phyloP scores from a whole-genome alignment of 2,329 filamentous ascomycete genomes.

The Cyanodermella asteris region DNA sequence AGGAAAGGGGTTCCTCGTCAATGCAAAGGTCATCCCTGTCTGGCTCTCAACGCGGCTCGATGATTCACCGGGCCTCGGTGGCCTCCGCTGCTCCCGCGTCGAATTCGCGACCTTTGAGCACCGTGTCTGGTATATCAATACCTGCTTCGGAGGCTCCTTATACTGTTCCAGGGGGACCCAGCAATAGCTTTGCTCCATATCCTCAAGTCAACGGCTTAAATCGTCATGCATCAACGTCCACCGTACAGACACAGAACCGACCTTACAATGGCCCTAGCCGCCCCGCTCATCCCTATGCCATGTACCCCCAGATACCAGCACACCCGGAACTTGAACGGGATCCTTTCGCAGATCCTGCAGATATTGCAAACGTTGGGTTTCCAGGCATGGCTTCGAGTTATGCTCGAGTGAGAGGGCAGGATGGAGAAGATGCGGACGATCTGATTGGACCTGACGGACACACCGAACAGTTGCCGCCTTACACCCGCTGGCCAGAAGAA shows the following conservation, averaged over 20 bases:
- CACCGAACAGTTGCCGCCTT: conserved; percentile 76
- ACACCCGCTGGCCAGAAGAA: conserved; percentile 71
- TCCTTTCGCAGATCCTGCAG: conserved; percentile 16
- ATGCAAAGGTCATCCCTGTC: too few species aligned
- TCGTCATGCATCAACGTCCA: conserved; percentile 47
- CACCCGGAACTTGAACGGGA: conserved; percentile 30
- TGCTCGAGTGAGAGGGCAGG: conserved; percentile 50
- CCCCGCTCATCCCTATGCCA: conserved; percentile 64
- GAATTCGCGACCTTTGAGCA: conserved; percentile 22
- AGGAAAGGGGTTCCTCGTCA: too few species aligned
- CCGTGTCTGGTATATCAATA: conserved; percentile 23
- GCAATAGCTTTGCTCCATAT: conserved; percentile 71
- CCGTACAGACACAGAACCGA: conserved; percentile 34
- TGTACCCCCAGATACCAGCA: conserved; percentile 72
- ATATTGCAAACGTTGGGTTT: conserved; percentile 39
- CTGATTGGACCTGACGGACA: conserved; percentile 76
- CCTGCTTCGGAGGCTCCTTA: conserved; percentile 40
- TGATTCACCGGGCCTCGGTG: conserved; percentile 5
- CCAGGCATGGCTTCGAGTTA: conserved; percentile 44
- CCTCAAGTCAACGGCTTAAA: conserved; percentile 41
- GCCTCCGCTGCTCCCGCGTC: conserved; percentile 8
- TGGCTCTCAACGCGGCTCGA: conserved; percentile 4
- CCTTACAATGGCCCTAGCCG: conserved; percentile 39
- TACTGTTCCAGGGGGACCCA: conserved; percentile 48
- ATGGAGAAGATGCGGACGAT: conserved; percentile 70